Evolutionary conservation across 805 yeast genomes (phyloP).

Genomic region (Lipomyces starkeyi): DNA sequence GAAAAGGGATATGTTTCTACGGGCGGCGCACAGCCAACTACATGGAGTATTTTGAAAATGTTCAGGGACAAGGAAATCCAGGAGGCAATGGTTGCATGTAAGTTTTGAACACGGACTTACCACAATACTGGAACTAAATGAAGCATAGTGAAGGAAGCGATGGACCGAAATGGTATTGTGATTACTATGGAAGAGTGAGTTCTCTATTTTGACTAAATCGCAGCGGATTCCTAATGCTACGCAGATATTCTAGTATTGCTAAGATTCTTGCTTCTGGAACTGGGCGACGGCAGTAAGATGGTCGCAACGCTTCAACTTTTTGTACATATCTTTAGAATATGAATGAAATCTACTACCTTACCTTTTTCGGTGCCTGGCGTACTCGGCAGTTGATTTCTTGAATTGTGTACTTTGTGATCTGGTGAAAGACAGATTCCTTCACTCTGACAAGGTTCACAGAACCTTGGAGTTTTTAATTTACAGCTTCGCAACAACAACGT

Average conservation of each 20-base stretch:
- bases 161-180: conserved; percentile 24
- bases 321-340: neutral
- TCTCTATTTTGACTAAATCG: neutral
- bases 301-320: neutral
- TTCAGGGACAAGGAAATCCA: conserved; percentile 28
- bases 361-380: neutral
- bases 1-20: conserved; percentile 16
- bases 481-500: too few relatives aligned
- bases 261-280: neutral
- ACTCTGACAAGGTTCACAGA: too few relatives aligned
- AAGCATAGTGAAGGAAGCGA: conserved; percentile 20
- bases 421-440: neutral
- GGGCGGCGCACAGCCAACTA: conserved; percentile 12
- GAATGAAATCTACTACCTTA: neutral
- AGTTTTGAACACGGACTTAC: neutral
- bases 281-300: neutral
- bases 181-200: conserved; percentile 28
- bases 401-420: neutral
- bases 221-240: neutral
- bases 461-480: too few relatives aligned
- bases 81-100: conserved; percentile 26
- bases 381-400: neutral
- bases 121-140: neutral
- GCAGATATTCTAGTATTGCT: neutral
- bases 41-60: conserved; percentile 22